Evolutionary conservation across 108 stramenopile species (phyloP), one percentile per base, ranked within the genome.

Genomic region (Nannochloropsis gaditana): DNA sequence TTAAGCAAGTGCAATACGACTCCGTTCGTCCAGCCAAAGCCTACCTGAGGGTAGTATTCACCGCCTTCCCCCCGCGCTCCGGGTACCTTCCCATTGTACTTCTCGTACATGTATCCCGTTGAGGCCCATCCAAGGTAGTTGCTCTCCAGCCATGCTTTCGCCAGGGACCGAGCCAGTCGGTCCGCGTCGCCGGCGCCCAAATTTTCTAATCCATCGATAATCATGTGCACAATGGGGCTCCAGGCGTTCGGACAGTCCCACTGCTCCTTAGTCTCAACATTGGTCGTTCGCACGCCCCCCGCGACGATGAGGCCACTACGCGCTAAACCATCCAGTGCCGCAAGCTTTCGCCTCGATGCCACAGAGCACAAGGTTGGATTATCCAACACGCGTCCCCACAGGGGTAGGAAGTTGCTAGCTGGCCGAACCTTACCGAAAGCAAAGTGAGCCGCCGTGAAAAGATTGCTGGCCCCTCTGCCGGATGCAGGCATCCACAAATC

Each of bases 1-100:
- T 79, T 45, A 17, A 90, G 17, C n/a, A 89, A 81, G 84, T 88
- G 86, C 15, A 91, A 83, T 45, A 84, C 91, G 21, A 91, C 90
- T 41, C 89, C 91, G 9, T 90, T 90, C 15, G 90, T 88, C 91
- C 91, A 91, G 9, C 91, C 91, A 50, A 91, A 91, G 43, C 91
- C 91, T 9, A 87, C 82, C 86, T 91, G 90, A 43, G 87, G 85
- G 3, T 47, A 19, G 80, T 92, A 92, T 85, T 92, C 92, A 21
- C 92, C 92, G 5, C 91, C 91, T 9, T 82, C 84, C 43, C 91
- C 89, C 19, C 81, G 73, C 6, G 42, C 44, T 9, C 91, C 89
- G 0, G 45, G 45, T 11, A 11, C 83, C 31, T 17, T 9, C 43
- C 87, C 92, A 50, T 92, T 45, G 81, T 90, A 90, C 81, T 92